Conservation (phyloP, 1,284 basidiomycete species). For the Crucibulum parvulum region DNA sequence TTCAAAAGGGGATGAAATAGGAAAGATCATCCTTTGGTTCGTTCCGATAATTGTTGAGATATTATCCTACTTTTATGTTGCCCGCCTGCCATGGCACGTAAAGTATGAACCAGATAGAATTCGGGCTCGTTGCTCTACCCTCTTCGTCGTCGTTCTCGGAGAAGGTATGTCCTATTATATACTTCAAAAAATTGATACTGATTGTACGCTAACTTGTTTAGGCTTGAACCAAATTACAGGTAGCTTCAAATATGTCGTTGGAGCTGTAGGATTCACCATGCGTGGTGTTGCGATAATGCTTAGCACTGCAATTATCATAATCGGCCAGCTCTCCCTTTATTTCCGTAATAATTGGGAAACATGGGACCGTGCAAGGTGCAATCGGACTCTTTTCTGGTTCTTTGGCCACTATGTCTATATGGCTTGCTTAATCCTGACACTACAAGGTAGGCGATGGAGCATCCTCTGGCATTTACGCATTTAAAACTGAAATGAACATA, state of each 20-base stretch:
- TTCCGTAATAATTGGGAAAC: background rate
- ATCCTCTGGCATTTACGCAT: background rate
- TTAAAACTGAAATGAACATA: background rate
- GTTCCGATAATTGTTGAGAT: constrained; percentile 14
- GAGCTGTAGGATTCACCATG: constrained; percentile 2
- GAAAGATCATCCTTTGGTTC: constrained; percentile 16
- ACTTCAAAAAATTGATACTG: background rate
- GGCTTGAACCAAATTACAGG: constrained; percentile 3
- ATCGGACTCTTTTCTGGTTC: background rate
- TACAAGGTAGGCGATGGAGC: background rate
- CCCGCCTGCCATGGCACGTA: background rate
- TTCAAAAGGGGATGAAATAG: constrained; percentile 1
- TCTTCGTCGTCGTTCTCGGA: background rate
- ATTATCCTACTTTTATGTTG: constrained; percentile 4
- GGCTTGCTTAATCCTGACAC: background rate
- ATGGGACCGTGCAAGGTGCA: background rate
- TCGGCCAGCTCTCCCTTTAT: background rate
- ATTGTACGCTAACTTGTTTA: background rate
- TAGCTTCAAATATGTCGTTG: constrained; percentile 2
- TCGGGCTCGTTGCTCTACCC: background rate
- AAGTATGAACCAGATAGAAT: background rate
- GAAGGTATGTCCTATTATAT: background rate
- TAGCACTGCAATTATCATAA: background rate
- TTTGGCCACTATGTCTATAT: background rate
- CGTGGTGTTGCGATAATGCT: background rate